Conservation (phyloP, 345 rosid genomes). For the Tarenaya hassleriana region DNA sequence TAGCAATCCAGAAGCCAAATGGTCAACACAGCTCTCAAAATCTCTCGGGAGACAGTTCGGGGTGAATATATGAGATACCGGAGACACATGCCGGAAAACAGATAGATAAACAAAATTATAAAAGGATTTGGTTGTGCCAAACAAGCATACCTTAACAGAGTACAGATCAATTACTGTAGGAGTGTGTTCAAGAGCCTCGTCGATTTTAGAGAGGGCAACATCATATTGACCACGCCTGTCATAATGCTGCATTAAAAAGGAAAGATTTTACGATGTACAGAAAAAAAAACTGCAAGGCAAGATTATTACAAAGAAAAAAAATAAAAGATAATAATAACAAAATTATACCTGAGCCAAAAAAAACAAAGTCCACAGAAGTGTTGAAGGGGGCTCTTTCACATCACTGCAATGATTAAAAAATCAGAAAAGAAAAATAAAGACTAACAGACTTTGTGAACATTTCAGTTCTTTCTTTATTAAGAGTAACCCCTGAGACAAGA, state of each 20-base stretch:
- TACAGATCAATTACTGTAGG: constrained; percentile 98
- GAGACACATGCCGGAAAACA: not conserved
- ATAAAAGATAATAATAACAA: constrained; percentile 12
- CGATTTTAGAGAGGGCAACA: constrained; percentile 67
- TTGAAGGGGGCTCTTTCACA: constrained; percentile 89
- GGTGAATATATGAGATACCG: not conserved
- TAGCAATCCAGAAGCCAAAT: constrained; percentile 13
- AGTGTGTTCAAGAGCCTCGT: constrained; percentile 88
- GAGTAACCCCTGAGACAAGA: constrained; percentile 6
- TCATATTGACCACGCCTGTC: constrained; percentile 86
- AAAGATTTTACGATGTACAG: constrained; percentile 2
- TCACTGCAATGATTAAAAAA: constrained; percentile 42
- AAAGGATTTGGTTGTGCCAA: not conserved
- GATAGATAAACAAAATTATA: not conserved
- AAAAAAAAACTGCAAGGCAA: constrained; percentile 3
- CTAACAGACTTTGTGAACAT: constrained; percentile 2
- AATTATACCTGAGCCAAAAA: constrained; percentile 89
- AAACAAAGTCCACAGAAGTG: constrained; percentile 86
- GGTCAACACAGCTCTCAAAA: constrained; percentile 6
- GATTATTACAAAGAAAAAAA: constrained; percentile 6
- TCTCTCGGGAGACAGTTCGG: constrained; percentile 11
- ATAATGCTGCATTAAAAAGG: constrained; percentile 67
- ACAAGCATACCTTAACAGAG: constrained; percentile 70
- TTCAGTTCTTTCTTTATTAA: not conserved
- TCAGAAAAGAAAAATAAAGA: constrained; percentile 1